phyloP scores from a whole-genome alignment of 1,139 yeast species.

The Ogataea hybrid region DNA sequence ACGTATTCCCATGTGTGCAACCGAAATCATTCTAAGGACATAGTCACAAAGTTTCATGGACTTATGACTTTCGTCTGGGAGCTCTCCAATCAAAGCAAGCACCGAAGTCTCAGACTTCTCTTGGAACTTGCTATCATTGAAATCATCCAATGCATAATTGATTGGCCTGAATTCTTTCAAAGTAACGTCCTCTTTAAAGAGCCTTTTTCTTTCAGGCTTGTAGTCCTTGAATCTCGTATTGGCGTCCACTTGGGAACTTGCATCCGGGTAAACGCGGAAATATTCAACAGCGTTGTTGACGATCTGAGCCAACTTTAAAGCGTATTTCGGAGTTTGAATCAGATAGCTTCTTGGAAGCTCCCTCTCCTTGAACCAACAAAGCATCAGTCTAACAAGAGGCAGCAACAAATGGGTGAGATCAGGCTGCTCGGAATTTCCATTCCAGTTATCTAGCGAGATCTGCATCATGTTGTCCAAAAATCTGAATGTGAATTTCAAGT shows the following conservation, averaged over 20 bases:
- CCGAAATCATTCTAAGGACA: slow-evolving; percentile 36
- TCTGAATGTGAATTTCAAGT: slow-evolving; percentile 34
- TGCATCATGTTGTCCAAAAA: slow-evolving; percentile 32
- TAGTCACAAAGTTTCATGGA: slow-evolving; percentile 34
- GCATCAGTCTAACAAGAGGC: slow-evolving; percentile 43
- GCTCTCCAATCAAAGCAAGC: slow-evolving; percentile 33
- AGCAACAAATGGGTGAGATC: slow-evolving; percentile 26
- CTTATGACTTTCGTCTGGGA: slow-evolving; percentile 31
- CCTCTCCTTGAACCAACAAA: slow-evolving; percentile 54
- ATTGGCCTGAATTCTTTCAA: slow-evolving; percentile 59
- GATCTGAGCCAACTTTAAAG: slow-evolving; percentile 37
- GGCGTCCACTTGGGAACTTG: neutral
- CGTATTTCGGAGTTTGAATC: slow-evolving; percentile 36
- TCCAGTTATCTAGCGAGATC: slow-evolving; percentile 25
- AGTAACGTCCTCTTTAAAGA: slow-evolving; percentile 62
- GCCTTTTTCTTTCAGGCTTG: slow-evolving; percentile 45
- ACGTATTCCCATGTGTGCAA: slow-evolving; percentile 36
- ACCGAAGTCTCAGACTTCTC: slow-evolving; percentile 27
- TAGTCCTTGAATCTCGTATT: slow-evolving; percentile 5
- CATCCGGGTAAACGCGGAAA: slow-evolving; percentile 14
- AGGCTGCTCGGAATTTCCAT: slow-evolving; percentile 9
- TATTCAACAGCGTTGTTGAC: slow-evolving; percentile 31
- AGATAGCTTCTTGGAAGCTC: slow-evolving; percentile 40
- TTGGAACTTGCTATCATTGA: slow-evolving; percentile 47
- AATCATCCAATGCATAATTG: slow-evolving; percentile 54